phyloP scores from a whole-genome alignment of 352 stramenopile species.

The Globisporangium canariense region DNA sequence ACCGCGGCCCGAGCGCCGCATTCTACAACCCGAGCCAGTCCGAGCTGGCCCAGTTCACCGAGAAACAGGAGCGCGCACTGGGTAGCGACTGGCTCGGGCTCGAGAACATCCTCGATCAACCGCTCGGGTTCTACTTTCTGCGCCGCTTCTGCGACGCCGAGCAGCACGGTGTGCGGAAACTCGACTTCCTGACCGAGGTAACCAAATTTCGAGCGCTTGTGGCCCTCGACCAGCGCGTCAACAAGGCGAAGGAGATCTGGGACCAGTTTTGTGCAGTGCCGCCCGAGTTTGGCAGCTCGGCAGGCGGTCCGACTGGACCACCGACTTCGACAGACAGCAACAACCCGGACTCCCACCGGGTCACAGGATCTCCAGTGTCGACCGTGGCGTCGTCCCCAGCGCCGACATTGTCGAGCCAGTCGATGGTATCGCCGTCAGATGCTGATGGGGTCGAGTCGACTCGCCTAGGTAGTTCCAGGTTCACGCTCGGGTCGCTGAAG shows the following conservation, averaged over 20 bases:
- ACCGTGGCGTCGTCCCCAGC: slow-evolving; percentile 8
- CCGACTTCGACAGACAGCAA: neutral
- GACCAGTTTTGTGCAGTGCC: slow-evolving; percentile 40
- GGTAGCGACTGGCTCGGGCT: slow-evolving; percentile 59
- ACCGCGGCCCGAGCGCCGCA: slow-evolving; percentile 58
- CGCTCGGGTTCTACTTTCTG: slow-evolving; percentile 83
- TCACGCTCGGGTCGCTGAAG: slow-evolving; percentile 46
- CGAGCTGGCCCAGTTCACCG: slow-evolving; percentile 64
- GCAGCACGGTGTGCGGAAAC: slow-evolving; percentile 54
- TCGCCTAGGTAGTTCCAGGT: slow-evolving; percentile 16
- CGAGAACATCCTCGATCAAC: slow-evolving; percentile 71
- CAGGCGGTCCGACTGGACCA: neutral
- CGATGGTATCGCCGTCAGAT: slow-evolving; percentile 1
- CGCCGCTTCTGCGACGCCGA: slow-evolving; percentile 69
- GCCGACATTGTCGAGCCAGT: slow-evolving; percentile 7
- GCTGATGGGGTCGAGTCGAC: neutral
- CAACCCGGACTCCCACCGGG: neutral
- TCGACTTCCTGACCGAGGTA: slow-evolving; percentile 73
- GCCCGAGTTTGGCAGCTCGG: slow-evolving; percentile 9
- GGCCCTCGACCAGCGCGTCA: slow-evolving; percentile 36
- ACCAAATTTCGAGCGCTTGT: slow-evolving; percentile 61
- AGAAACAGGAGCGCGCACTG: slow-evolving; percentile 47
- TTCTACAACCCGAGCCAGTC: slow-evolving; percentile 70
- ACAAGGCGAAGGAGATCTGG: slow-evolving; percentile 58
- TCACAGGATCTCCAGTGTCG: slow-evolving; percentile 3